Conservation (phyloP, 2,329 filamentous ascomycete genomes). For the Neofusicoccum umdonicola region DNA sequence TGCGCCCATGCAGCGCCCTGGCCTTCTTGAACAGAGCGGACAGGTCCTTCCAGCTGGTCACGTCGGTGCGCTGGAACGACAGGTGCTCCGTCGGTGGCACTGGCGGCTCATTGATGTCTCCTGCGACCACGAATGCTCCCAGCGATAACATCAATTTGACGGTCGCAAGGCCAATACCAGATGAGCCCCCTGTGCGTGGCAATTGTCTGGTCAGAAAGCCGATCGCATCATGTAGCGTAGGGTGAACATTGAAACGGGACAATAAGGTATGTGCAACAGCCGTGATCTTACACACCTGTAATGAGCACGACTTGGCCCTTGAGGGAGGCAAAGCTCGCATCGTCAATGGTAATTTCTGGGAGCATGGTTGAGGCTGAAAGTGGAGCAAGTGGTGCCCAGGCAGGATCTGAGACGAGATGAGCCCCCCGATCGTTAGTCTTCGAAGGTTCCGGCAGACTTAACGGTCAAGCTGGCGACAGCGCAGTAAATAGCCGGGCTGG, state of each 20-base stretch:
- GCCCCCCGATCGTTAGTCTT: too few species aligned
- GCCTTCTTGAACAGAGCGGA: conserved; percentile 52
- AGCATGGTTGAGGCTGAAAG: conserved; percentile 27
- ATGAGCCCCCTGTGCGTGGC: conserved; percentile 50
- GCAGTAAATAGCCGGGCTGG: neutral
- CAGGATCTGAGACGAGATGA: too few species aligned
- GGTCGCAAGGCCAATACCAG: conserved; percentile 61
- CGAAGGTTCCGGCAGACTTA: too few species aligned
- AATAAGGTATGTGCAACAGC: neutral
- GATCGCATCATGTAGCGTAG: too few species aligned
- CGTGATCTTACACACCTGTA: conserved; percentile 42
- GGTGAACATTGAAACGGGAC: neutral
- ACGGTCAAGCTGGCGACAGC: too few species aligned
- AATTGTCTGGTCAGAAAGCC: neutral
- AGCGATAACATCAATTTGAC: conserved; percentile 51
- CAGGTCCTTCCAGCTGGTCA: conserved; percentile 50
- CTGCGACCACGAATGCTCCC: conserved; percentile 56
- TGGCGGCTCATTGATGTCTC: conserved; percentile 49
- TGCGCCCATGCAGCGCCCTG: conserved; percentile 39
- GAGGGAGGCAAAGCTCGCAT: conserved; percentile 44
- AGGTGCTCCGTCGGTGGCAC: conserved; percentile 26
- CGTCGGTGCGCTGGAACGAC: conserved; percentile 24
- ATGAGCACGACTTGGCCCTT: conserved; percentile 53
- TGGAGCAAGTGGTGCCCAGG: neutral
- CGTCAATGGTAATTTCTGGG: conserved; percentile 47